A percentile compares a stretch with the other conserved stretches of the same genome.
Evolutionary conservation across 768 basidiomycete species (phyloP).

Genomic region (Boletus subcaerulescens): DNA sequence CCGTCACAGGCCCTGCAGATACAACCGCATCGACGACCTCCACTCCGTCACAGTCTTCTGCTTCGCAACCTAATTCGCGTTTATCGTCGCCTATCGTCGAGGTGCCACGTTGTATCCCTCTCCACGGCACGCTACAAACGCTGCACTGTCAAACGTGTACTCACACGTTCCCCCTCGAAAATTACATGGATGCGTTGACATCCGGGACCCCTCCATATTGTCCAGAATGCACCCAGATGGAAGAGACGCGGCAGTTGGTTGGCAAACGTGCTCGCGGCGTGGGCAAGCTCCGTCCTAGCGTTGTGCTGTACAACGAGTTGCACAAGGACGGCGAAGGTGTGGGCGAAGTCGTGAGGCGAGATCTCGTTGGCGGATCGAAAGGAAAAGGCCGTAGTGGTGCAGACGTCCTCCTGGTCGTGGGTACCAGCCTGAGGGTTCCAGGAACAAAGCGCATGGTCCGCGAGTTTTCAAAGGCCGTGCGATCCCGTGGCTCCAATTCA

Average conservation of each 20-base stretch:
- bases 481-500: constrained; percentile 42
- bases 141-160: constrained; percentile 83
- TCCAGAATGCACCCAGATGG: constrained; percentile 71
- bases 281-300: constrained; percentile 79
- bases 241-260: constrained; percentile 64
- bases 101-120: constrained; percentile 79
- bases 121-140: constrained; percentile 81
- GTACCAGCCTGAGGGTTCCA: constrained; percentile 84
- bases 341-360: constrained; percentile 77
- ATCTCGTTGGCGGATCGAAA: constrained; percentile 68
- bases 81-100: constrained; percentile 52
- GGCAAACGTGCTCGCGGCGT: constrained; percentile 80
- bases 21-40: constrained; percentile 7
- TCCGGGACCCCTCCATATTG: constrained; percentile 69
- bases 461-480: constrained; percentile 80
- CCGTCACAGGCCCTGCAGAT: constrained; percentile 13
- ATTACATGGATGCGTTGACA: constrained; percentile 57
- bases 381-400: constrained; percentile 70
- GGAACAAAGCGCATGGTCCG: constrained; percentile 91
- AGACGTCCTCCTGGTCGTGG: constrained; percentile 84
- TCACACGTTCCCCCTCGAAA: constrained; percentile 61
- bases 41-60: constrained; percentile 14
- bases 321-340: constrained; percentile 87
- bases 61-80: constrained; percentile 32
- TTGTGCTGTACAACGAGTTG: constrained; percentile 87